Evolutionary conservation across 2,329 filamentous ascomycete species (phyloP).

Genomic region (Chaetomiaceae sp.): DNA sequence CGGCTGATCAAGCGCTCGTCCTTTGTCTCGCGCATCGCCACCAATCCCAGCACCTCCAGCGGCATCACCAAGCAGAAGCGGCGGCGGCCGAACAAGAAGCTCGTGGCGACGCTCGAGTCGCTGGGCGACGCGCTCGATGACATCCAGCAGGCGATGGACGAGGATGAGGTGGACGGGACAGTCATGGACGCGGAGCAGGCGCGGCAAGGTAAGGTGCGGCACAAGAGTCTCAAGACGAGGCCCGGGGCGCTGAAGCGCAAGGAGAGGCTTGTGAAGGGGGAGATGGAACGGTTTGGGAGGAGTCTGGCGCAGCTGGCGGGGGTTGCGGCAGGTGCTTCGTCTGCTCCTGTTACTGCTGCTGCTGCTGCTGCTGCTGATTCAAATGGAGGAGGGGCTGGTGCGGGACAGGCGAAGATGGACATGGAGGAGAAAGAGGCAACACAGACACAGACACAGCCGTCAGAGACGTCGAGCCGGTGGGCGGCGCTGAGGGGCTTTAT

Average conservation of each 20-base stretch:
- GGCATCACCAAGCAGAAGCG: not conserved
- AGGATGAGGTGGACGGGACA: conserved; percentile 40
- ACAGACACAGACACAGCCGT: conserved; percentile 17
- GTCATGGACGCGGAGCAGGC: conserved; percentile 27
- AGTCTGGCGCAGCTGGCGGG: conserved; percentile 70
- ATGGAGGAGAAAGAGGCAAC: conserved; percentile 17
- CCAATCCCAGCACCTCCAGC: conserved; percentile 42
- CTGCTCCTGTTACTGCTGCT: not conserved
- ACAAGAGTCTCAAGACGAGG: conserved; percentile 66
- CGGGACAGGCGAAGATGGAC: conserved; percentile 8
- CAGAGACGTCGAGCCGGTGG: conserved; percentile 59
- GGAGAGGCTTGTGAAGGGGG: conserved; percentile 69
- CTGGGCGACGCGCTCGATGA: conserved; percentile 77
- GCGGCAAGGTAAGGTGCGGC: conserved; percentile 57
- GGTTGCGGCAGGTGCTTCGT: conserved; percentile 2
- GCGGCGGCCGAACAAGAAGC: conserved; percentile 56
- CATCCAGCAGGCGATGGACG: conserved; percentile 41
- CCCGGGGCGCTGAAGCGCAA: conserved; percentile 79
- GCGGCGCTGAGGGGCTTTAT: conserved; percentile 79
- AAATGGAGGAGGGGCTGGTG: not conserved
- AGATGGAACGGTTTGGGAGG: conserved; percentile 76
- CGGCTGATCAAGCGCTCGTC: conserved; percentile 72
- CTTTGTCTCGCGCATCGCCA: conserved; percentile 71
- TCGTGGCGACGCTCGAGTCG: conserved; percentile 66
- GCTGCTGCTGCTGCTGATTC: not conserved